Evolutionary conservation across 169 alveolate genomes (phyloP), one percentile per base, ranked within the genome.

Genomic region (Plasmodium chabaudi): DNA sequence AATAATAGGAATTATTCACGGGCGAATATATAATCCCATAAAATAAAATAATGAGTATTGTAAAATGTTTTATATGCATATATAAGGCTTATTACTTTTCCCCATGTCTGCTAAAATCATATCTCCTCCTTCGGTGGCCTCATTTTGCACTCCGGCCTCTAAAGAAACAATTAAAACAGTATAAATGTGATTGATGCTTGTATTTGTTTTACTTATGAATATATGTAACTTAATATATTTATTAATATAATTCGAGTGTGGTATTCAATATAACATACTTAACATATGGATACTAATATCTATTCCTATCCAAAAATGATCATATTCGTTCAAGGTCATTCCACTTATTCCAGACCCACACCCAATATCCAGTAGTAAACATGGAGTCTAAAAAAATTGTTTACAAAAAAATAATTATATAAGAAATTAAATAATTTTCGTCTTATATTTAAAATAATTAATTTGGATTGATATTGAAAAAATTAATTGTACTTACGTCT

Each of bases 321-420:
- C 97, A 65, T 94, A 89, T 34, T 97, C 98, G 25, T 96, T 93
- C 61, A 98, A 87, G 19, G 96, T 98, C 63, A 94, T 88, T 6
- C 99, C 99, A 86, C 98, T 95, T 46, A 98, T 88, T 5, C 99
- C 99, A 67, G 98, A 95, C n/a, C 99, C 99, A 82, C 99, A 98
- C n/a, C 99, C 99, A 51, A 98, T 96, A 94, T 98, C 99, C 25
- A 98, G 93, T 3, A 98, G 92, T 67, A 97, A 91, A 72, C 97
- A 93, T 15, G 95, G 93, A 55, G 95, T 92, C 69, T 93, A 93
- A 95, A 90, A 88, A 92, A 60, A 34, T 3, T 34, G 42, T 3
- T 34, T 0, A 4, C 7, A 95, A 94, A 23, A 94, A 84, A 70
- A 94, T 51, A 60, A 91, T 53, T 59, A 19, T 7, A 55, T 46